A percentile compares a stretch with the other conserved stretches of the same genome.
phyloP scores from a whole-genome alignment of 805 yeast genomes.

The Metschnikowia cerradonensis region DNA sequence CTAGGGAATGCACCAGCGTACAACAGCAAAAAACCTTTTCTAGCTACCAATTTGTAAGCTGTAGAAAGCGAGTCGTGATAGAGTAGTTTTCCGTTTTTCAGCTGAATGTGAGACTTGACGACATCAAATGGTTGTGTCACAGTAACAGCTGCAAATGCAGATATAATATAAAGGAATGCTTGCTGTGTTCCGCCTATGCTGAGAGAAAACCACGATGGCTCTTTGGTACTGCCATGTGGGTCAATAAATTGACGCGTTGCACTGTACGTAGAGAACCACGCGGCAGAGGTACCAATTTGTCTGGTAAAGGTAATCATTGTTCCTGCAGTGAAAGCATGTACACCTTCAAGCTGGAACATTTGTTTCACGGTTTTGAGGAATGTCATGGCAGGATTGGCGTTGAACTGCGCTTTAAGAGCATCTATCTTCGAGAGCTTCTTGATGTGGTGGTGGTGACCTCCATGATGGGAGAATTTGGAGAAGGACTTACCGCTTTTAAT shows the following conservation, averaged over 20 bases:
- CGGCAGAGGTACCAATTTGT: conserved; percentile 74
- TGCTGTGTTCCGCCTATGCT: conserved; percentile 36
- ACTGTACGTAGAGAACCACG: conserved; percentile 80
- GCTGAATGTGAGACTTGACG: conserved; percentile 81
- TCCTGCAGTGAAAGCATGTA: conserved; percentile 78
- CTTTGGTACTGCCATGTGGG: conserved; percentile 38
- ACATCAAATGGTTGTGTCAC: conserved; percentile 88
- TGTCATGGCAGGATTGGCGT: conserved; percentile 51
- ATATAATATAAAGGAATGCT: conserved; percentile 52
- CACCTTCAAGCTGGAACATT: conserved; percentile 69
- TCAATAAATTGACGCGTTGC: conserved; percentile 66
- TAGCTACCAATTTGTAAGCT: conserved; percentile 19
- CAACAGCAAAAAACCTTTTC: conserved; percentile 30
- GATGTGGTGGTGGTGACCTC: conserved; percentile 2
- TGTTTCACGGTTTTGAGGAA: conserved; percentile 54
- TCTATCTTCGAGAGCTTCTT: conserved; percentile 5
- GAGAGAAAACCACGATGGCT: conserved; percentile 43
- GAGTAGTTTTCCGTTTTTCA: conserved; percentile 55
- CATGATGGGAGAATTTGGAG: conserved; percentile 23
- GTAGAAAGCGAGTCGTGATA: conserved; percentile 58
- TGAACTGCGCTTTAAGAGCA: conserved; percentile 29
- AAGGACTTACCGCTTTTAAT: conserved; percentile 20
- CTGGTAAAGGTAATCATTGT: conserved; percentile 76
- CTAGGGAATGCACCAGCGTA: conserved; percentile 51
- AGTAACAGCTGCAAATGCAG: conserved; percentile 70